Evolutionary conservation across 176 grass and related monocot species (phyloP), one percentile per base, ranked within the genome.

Genomic region (Phragmites australis): DNA sequence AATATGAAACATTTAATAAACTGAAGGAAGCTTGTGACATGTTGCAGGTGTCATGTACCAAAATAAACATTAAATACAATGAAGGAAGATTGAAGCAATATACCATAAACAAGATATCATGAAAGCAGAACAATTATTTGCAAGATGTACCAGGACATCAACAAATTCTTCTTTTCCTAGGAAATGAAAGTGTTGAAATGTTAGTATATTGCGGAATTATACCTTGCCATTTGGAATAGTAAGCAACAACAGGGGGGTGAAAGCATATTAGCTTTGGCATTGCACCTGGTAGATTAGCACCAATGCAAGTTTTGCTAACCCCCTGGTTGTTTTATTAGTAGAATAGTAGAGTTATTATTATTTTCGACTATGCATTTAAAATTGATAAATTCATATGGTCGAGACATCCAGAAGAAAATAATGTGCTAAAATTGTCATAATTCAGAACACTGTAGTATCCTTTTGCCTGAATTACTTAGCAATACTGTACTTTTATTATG

Each of bases 381-480:
- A 68, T 37, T 2, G 34, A 12, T 77, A 55, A 25, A 57, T 46
- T 74, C 25, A 18, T 37, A 37, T 21, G 15, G 0, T 70, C 0
- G 5, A 77, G 77, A 60, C 30, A 78, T 57, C 61, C 21, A 48
- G 40, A 56, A 76, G 44, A 54, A 65, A 30, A 8, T 6, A 74
- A 54, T 52, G 37, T 62, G 63, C 4, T 7, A 31, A 56, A 23
- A 44, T 59, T 82, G 11, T 31, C 46, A 74, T 75, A 25, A 23
- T 55, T 25, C 34, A 37, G 34, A 83, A 75, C 22, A 75, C 29
- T 54, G 65, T 29, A 75, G n/a, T 65, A 39, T 69, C 50, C 6
- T 57, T 57, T 69, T 80, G 6, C 27, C n/a, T 40, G 18, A 76
- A 39, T 42, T 47, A 31, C 56, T 60, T 58, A 54, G 19, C 18